These are phyloP conservation scores for Tripterygium wilfordii DNA, from an alignment of 177 flowering plant species.

Conservation along the genomic window DNA sequence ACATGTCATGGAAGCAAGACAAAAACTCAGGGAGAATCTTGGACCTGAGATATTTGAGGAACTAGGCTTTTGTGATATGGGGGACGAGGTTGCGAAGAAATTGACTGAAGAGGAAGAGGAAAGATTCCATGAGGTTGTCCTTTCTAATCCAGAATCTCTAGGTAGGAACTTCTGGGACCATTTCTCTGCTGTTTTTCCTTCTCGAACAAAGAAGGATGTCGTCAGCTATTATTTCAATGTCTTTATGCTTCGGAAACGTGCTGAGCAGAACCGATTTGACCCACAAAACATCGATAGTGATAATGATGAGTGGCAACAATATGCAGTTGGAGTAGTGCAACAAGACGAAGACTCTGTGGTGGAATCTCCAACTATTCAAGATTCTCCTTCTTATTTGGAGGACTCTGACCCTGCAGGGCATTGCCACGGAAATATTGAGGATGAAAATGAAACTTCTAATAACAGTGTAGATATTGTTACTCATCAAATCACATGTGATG, in stretches of 20 bases:
- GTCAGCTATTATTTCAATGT: conserved; percentile 78
- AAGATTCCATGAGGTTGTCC: conserved; percentile 41
- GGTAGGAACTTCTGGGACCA: conserved; percentile 60
- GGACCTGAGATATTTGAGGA: conserved; percentile 36
- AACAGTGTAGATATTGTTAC: background rate
- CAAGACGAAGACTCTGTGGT: conserved; percentile 21
- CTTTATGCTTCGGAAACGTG: conserved; percentile 53
- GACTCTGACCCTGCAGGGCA: conserved; percentile 5
- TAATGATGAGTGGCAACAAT: conserved; percentile 58
- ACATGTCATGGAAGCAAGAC: conserved; percentile 53
- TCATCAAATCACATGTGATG: conserved; percentile 3
- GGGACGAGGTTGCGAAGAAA: conserved; percentile 48
- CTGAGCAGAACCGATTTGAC: conserved; percentile 51
- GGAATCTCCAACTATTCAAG: conserved; percentile 16
- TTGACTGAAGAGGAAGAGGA: conserved; percentile 61
- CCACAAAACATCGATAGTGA: conserved; percentile 54
- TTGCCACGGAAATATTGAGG: conserved; percentile 10
- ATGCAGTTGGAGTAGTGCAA: conserved; percentile 16
- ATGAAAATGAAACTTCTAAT: conserved; percentile 7
- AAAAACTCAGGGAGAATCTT: conserved; percentile 27
- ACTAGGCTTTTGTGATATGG: conserved; percentile 58
- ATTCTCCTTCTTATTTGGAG: background rate
- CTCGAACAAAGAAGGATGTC: conserved; percentile 38
- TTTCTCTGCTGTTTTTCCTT: conserved; percentile 36
- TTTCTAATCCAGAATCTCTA: conserved; percentile 40